phyloP scores from a whole-genome alignment of 495 filamentous ascomycete species.

The Rhypophila decipiens region DNA sequence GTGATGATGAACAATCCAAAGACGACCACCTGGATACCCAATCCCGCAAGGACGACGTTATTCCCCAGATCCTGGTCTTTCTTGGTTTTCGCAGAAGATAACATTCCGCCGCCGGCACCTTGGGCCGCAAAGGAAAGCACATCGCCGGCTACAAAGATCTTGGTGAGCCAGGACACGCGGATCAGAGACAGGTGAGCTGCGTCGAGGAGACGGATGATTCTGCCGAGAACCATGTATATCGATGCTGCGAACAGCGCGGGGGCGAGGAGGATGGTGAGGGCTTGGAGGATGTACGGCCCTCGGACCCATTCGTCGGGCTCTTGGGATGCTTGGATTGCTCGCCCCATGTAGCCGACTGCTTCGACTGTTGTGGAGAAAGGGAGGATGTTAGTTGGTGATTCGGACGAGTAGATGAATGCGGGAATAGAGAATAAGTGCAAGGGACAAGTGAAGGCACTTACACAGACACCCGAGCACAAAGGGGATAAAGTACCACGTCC shows the following conservation, averaged over 20 bases:
- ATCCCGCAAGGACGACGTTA: conserved; percentile 38
- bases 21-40: conserved; percentile 45
- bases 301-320: conserved; percentile 23
- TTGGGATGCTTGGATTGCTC: conserved; percentile 32
- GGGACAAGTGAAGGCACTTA: conserved; percentile 27
- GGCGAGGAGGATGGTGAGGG: conserved; percentile 33
- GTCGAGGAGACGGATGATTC: conserved; percentile 35
- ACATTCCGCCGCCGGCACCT: conserved; percentile 23
- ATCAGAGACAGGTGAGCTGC: conserved; percentile 35
- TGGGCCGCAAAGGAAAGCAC: conserved; percentile 37
- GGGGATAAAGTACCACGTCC: conserved; percentile 57
- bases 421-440: background rate
- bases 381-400: background rate
- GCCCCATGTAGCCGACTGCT: conserved; percentile 52
- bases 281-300: conserved; percentile 32
- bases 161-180: conserved; percentile 40
- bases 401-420: background rate
- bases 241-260: conserved; percentile 41
- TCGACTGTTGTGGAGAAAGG: conserved; percentile 38
- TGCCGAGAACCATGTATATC: conserved; percentile 52
- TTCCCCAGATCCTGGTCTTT: conserved; percentile 28
- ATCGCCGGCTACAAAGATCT: conserved; percentile 39
- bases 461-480: conserved; percentile 52
- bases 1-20: conserved; percentile 48
- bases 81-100: conserved; percentile 25